Evolutionary conservation across 1,139 yeast genomes (phyloP).

Genomic region (Hyphopichia buzzinii): DNA sequence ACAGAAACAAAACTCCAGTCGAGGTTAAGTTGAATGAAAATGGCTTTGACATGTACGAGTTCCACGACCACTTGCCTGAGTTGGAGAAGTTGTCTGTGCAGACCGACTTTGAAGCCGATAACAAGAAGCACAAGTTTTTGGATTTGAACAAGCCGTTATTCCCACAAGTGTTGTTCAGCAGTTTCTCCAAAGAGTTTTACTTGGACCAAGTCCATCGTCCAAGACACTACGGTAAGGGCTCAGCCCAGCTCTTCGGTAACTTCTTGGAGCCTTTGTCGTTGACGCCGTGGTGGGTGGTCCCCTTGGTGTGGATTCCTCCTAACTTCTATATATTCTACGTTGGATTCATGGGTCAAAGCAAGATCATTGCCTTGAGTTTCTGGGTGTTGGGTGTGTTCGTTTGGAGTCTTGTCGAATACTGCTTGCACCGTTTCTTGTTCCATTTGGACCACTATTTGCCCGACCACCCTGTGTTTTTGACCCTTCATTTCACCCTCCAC

Average conservation of each 20-base stretch:
- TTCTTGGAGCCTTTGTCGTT: conserved; percentile 48
- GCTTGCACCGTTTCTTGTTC: conserved; percentile 86
- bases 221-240: conserved; percentile 77
- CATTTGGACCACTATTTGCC: conserved; percentile 89
- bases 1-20: conserved; percentile 40
- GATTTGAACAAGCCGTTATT: conserved; percentile 82
- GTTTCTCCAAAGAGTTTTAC: conserved; percentile 82
- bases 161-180: conserved; percentile 70
- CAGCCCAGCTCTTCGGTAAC: conserved; percentile 70
- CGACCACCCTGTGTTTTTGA: conserved; percentile 67
- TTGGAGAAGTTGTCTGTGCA: conserved; percentile 70
- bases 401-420: conserved; percentile 91
- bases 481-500: conserved; percentile 85
- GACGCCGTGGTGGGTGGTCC: conserved; percentile 69
- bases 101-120: conserved; percentile 76
- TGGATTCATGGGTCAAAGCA: conserved; percentile 37
- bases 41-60: conserved; percentile 33
- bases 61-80: conserved; percentile 65
- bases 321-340: conserved; percentile 51
- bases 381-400: conserved; percentile 69
- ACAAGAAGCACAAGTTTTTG: conserved; percentile 74
- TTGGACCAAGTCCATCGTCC: conserved; percentile 97
- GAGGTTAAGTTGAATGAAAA: conserved; percentile 35
- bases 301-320: conserved; percentile 84
- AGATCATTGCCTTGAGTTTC: conserved; percentile 38